A percentile compares a stretch with the other conserved stretches of the same genome.
phyloP scores from a whole-genome alignment of 768 basidiomycete genomes.

The Leccinellum luteum region DNA sequence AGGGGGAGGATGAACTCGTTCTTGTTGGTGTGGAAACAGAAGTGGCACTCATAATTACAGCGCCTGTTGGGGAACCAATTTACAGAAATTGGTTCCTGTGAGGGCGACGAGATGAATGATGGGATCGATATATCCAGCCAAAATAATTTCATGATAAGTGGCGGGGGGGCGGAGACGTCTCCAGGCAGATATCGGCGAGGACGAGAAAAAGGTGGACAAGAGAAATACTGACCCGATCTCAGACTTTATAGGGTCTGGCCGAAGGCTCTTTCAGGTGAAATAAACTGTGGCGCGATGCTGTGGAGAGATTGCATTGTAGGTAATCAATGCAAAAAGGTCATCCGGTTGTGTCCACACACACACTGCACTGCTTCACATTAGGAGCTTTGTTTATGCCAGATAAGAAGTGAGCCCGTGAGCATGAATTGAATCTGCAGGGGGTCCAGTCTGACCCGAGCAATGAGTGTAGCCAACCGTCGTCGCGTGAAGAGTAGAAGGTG shows the following conservation, averaged over 20 bases:
- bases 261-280: not conserved
- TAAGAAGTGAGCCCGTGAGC: not conserved
- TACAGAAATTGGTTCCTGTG: constrained; percentile 20
- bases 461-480: not conserved
- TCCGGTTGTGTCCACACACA: not conserved
- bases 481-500: not conserved
- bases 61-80: constrained; percentile 28
- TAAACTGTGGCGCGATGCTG: not conserved
- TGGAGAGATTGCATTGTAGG: not conserved
- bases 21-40: constrained; percentile 42
- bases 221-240: no score
- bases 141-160: constrained; percentile 6
- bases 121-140: constrained; percentile 21
- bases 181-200: not conserved
- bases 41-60: constrained; percentile 38
- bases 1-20: constrained; percentile 35
- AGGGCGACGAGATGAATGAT: constrained; percentile 10
- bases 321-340: not conserved
- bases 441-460: not conserved
- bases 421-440: not conserved
- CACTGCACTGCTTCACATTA: not conserved
- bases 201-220: not conserved
- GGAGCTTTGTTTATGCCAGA: not conserved
- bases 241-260: not conserved
- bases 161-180: not conserved